These are phyloP conservation scores for Zasmidium cellare DNA, from an alignment of 2,329 filamentous ascomycete species.

Conservation along the genomic window DNA sequence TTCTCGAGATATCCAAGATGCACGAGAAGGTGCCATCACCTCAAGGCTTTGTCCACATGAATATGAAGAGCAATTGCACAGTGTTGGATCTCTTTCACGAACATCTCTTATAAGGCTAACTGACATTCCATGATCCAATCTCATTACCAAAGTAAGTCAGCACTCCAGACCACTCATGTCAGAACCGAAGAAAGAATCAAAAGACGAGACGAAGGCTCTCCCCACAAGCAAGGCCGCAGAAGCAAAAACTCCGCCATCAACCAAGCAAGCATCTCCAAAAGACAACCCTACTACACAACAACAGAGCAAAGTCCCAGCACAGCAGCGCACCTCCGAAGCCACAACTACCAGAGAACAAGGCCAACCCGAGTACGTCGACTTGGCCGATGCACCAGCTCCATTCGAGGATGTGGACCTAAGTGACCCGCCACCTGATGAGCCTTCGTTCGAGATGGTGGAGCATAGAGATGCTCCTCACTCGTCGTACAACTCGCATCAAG, in stretches of 20 bases:
- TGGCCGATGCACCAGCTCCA: background rate
- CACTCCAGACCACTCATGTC: background rate
- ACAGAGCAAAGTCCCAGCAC: no score
- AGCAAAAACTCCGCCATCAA: no score
- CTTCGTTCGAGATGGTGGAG: constrained; percentile 18
- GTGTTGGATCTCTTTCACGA: background rate
- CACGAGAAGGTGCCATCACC: no score
- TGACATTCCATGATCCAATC: no score
- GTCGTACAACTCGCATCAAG: constrained; percentile 19
- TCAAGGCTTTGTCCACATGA: no score
- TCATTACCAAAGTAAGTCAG: background rate
- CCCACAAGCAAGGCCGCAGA: background rate
- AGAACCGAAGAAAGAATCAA: constrained; percentile 1
- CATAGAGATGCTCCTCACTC: constrained; percentile 16
- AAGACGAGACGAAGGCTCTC: background rate
- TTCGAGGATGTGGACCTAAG: constrained; percentile 17
- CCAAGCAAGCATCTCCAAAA: background rate
- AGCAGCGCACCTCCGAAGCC: no score
- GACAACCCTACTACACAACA: no score
- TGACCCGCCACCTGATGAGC: constrained; percentile 8
- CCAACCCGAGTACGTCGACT: no score
- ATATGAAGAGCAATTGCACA: background rate
- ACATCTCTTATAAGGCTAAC: background rate
- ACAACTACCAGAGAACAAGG: no score
- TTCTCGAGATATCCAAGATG: no score